phyloP scores from a whole-genome alignment of 2,329 filamentous ascomycete genomes.

The Botrytis aclada region DNA sequence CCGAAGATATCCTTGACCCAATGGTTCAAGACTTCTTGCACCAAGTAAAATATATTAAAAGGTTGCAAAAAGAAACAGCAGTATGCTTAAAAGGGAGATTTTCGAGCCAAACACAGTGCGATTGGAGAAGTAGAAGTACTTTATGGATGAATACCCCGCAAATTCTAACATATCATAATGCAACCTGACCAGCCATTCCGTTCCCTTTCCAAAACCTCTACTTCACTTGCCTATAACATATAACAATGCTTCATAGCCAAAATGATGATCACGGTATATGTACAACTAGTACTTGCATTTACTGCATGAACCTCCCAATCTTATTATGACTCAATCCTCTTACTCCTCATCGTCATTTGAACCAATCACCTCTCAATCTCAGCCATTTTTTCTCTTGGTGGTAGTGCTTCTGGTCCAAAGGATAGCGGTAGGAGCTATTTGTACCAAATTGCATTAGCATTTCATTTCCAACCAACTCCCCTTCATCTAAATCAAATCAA shows the following conservation, averaged over 20 bases:
- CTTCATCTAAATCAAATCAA: neutral
- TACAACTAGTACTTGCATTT: neutral
- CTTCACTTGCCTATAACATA: neutral
- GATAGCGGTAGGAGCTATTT: constrained; percentile 11
- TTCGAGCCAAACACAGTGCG: neutral
- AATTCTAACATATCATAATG: neutral
- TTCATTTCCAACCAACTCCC: neutral
- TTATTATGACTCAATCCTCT: neutral
- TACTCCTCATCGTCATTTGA: neutral
- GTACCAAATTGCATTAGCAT: neutral
- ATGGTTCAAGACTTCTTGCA: neutral
- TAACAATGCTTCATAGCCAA: neutral
- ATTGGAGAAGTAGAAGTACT: neutral
- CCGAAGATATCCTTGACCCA: neutral
- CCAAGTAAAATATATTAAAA: neutral
- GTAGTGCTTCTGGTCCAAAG: constrained; percentile 18
- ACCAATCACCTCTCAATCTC: neutral
- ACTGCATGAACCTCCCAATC: neutral
- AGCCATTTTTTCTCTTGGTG: neutral
- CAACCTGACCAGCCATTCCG: neutral
- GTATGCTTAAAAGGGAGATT: neutral
- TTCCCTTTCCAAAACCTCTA: neutral
- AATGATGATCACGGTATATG: neutral
- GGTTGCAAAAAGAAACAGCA: neutral
- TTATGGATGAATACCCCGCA: neutral